Evolutionary conservation across 2,329 filamentous ascomycete species (phyloP), one percentile per base, ranked within the genome.

Genomic region (Trichoderma atroviride): DNA sequence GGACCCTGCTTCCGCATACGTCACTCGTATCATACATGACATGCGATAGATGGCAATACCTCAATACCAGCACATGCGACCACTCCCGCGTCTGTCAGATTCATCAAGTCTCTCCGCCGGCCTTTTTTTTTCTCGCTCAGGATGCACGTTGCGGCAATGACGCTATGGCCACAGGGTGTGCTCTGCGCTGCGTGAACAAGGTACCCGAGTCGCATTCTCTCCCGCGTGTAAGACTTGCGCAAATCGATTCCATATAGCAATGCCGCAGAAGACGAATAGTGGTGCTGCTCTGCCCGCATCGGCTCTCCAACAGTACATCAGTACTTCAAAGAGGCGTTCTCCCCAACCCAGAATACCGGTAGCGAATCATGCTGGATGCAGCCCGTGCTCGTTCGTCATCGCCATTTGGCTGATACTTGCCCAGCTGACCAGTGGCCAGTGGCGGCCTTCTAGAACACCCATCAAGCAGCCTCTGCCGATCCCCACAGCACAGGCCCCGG

Each of bases 321-420:
- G 19, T 19, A 40, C 37, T 19, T 19, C 43, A 22, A 47, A 47
- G 43, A 22, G 19, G 43, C 29, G 27, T 37, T 57, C 62, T 43
- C 31, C 43, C 40, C 47, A 55, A 72, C 55, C 77, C 78, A 74
- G 71, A 70, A 59, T 69, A 43, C 70, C 70, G 78, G 76, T 79
- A 79, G 75, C 78, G 74, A 78, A 79, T 77, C 59, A 62, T n/a
- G 29, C 59, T 52, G 40, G 58, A 61, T 19, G 37, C 5, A 40
- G 16, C 37, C 52, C n/a, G 74, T 37, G 19, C 58, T 19, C 62
- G 29, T 69, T 19, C 62, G 29, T 69, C 71, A 71, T 71, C 22
- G 62, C 70, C 72, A 69, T 65, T 13, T 35, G 13, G 14, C 13
- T 13, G 11, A 35, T 35, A 67, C 68, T 69, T 71, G 70, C 47